Conservation (phyloP, 2,329 filamentous ascomycete genomes). For the Xylaria arbuscula region DNA sequence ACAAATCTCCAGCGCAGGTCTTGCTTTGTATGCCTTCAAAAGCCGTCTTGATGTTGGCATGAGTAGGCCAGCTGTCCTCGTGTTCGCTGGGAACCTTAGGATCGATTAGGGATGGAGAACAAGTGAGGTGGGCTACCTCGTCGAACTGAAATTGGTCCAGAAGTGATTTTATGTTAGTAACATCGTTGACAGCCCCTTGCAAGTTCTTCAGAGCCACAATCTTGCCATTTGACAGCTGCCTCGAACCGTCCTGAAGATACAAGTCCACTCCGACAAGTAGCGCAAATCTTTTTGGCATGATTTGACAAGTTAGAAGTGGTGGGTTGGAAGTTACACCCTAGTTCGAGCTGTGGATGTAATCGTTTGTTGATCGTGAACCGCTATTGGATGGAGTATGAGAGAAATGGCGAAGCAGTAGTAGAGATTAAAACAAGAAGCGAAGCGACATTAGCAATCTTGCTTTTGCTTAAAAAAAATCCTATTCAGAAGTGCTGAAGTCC, state of each 20-base stretch:
- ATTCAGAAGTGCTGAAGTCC: too few relatives aligned
- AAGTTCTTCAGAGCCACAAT: not conserved
- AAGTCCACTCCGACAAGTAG: not conserved
- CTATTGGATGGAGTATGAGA: too few relatives aligned
- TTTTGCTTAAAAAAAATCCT: too few relatives aligned
- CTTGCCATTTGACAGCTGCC: not conserved
- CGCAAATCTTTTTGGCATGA: not conserved
- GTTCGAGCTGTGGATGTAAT: too few relatives aligned
- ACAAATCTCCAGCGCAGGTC: not conserved
- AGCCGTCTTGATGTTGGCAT: not conserved
- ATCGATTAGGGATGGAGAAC: not conserved
- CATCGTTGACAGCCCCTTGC: not conserved
- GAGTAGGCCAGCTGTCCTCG: not conserved
- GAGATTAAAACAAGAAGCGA: too few relatives aligned
- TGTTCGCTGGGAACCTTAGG: not conserved
- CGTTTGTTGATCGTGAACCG: too few relatives aligned
- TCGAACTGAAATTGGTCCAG: not conserved
- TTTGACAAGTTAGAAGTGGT: too few relatives aligned
- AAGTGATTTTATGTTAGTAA: not conserved
- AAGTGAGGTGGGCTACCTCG: not conserved
- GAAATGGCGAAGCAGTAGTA: too few relatives aligned
- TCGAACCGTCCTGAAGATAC: not conserved
- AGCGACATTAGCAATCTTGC: too few relatives aligned
- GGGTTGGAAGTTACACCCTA: too few relatives aligned
- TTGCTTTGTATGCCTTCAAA: not conserved